A percentile compares a stretch with the other conserved stretches of the same genome.
phyloP scores from a whole-genome alignment of 2,329 filamentous ascomycete genomes.

The Aspergillus neoniger region DNA sequence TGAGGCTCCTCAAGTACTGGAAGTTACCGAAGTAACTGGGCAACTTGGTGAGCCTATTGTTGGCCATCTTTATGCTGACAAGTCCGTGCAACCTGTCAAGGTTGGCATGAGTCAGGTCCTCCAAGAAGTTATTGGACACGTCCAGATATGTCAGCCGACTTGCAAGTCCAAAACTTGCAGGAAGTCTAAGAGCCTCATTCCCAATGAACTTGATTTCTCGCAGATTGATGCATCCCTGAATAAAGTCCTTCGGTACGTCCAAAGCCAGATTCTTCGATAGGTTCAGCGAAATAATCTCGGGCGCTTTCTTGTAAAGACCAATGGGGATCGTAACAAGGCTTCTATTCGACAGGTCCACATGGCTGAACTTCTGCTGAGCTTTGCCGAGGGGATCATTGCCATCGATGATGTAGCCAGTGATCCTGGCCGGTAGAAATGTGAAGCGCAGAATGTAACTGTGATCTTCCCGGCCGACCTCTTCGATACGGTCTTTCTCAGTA shows the following conservation, averaged over 20 bases:
- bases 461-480: slow-evolving; percentile 93
- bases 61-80: slow-evolving; percentile 87
- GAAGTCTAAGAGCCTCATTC: slow-evolving; percentile 86
- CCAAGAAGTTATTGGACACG: slow-evolving; percentile 89
- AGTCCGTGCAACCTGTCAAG: slow-evolving; percentile 73
- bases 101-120: slow-evolving; percentile 82
- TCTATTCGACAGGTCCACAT: slow-evolving; percentile 85
- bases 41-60: slow-evolving; percentile 80
- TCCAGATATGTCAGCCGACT: slow-evolving; percentile 83
- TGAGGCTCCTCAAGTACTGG: slow-evolving; percentile 75
- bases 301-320: slow-evolving; percentile 83
- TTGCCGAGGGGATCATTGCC: slow-evolving; percentile 72
- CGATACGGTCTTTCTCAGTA: slow-evolving; percentile 78
- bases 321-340: slow-evolving; percentile 96
- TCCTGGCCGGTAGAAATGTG: slow-evolving; percentile 86
- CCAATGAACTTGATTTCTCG: slow-evolving; percentile 95
- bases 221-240: slow-evolving; percentile 86
- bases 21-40: slow-evolving; percentile 83
- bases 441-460: slow-evolving; percentile 97
- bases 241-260: slow-evolving; percentile 93
- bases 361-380: slow-evolving; percentile 79
- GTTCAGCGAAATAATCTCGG: slow-evolving; percentile 92
- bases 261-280: slow-evolving; percentile 89
- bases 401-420: slow-evolving; percentile 76
- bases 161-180: slow-evolving; percentile 79